Evolutionary conservation across 2,329 filamentous ascomycete species (phyloP), one percentile per base, ranked within the genome.

Genomic region (Aspergillus sp.): DNA sequence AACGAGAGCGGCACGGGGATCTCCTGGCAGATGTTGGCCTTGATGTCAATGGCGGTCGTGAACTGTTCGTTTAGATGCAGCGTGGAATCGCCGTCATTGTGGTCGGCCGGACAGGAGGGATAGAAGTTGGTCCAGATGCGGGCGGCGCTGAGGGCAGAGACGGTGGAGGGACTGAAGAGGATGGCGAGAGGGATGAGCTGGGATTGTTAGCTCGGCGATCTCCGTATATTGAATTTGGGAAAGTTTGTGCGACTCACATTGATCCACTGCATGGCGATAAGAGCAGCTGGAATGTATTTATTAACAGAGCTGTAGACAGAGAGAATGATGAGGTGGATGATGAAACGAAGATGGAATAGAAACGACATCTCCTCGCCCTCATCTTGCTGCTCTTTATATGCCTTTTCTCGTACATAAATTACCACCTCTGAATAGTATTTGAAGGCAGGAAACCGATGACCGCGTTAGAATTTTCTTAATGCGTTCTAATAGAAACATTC

Each of bases 151-250:
- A 59, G 45, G 30, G 66, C 57, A 9, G 56, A 48, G n/a, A 60
- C 54, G 24, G 58, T 52, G 8, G 47, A 10, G 14, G 59, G 47
- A 36, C 52, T 59, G 43, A 61, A 50, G 35, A 65, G 45, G 13
- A 59, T 54, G 16, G 55, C 44, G 40, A 65, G 50, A 35, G 55
- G 44, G 47, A 59, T 48, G 52, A 60, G 47, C 58, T 63, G 59
- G 44, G 11, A 20, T 53, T 44, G 22, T 35, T 53, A 13, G 11
- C 8, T 35, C 45, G 3, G 84, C 60, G 82, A 88, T 45, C 85
- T 79, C 24, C 10, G 30, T 16, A 22, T 7, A 35, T 4, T 11
- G 24, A n/a, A 14, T 35, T 11, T 9, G 30, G 16, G 22, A 11
- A 8, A 20, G 19, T 45, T 17, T 10, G 14, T 33, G 20, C 14